Evolutionary conservation across 2,329 filamentous ascomycete species (phyloP), one percentile per base, ranked within the genome.

Genomic region (Nothomitra cinnamomea): DNA sequence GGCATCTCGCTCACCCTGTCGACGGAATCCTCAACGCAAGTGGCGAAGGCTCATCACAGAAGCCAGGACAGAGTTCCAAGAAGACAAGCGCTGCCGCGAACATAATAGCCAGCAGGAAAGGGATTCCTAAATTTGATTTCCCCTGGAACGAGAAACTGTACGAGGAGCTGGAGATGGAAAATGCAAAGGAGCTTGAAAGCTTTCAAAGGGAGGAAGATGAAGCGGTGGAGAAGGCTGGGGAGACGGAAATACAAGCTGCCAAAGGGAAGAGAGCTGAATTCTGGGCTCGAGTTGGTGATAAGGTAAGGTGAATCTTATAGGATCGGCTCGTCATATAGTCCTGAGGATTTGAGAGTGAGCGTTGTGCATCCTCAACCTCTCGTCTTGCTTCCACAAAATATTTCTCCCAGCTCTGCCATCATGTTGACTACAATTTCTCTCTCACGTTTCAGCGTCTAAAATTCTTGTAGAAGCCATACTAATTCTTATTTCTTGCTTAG

Each of bases 221-320:
- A 66, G 92, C 92, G 8, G 83, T 85, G 41, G 92, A 98, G 76
- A 89, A 94, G 69, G 90, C 90, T 56, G 92, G 92, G 54, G 92
- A 98, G 64, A 95, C 87, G 12, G 92, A 98, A 71, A 82, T 98
- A 59, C 82, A 90, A 70, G 86, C 87, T 54, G 92, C 89, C 60
- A 81, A 85, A 69, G 89, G 89, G 61, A 96, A 96, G 77, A 79
- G 89, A 62, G 92, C 92, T 56, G 92, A 98, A 69, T 94, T 95
- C 69, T 95, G 87, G 78, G 90, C 94, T 56, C 80, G 87, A 60
- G 87, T 96, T 58, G 90, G 89, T 61, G 92, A 98, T 72, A 96
- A 96, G 83, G 88, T 89, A 64, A 36, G 67, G 68, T 6, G 2
- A 8, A 17, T 19, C 10, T 35, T 32, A 7, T 17, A 17, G 6